phyloP scores from a whole-genome alignment of 208 protist species.

The Porcisia deanei region DNA sequence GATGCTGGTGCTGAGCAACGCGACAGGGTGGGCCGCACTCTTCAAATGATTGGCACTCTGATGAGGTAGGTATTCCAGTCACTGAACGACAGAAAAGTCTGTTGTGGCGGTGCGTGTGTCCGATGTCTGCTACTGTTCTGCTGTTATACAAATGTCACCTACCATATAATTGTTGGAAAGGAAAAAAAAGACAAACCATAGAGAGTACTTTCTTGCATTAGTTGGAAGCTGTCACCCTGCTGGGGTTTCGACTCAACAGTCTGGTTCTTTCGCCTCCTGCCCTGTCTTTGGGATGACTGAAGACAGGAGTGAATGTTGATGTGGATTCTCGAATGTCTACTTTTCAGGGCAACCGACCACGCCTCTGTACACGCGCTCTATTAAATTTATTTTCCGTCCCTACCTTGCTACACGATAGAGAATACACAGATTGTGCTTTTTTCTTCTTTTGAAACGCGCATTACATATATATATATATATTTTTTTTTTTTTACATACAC shows the following conservation, averaged over 20 bases:
- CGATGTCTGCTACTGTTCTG: not conserved
- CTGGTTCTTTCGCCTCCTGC: not conserved
- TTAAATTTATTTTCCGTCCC: not conserved
- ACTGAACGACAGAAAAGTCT: not conserved
- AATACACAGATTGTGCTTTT: not conserved
- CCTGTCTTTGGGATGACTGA: too few relatives aligned
- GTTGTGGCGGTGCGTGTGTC: not conserved
- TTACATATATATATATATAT: conserved; percentile 6
- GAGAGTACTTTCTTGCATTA: not conserved
- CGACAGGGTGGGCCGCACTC: not conserved
- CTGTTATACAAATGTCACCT: not conserved
- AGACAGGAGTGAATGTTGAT: not conserved
- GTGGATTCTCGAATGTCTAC: too few relatives aligned
- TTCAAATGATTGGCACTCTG: conserved; percentile 5
- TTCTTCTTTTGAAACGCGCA: not conserved
- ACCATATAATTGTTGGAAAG: not conserved
- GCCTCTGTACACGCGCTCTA: not conserved
- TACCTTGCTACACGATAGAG: not conserved
- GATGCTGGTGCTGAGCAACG: not conserved
- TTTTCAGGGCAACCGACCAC: not conserved
- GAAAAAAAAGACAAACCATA: not conserved
- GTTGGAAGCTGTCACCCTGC: too few relatives aligned
- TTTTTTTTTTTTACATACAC: too few relatives aligned
- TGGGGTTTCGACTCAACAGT: not conserved
- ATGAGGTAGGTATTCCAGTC: not conserved